Evolutionary conservation across 208 protist species (phyloP).

Genomic region (Leishmania lainsoni): DNA sequence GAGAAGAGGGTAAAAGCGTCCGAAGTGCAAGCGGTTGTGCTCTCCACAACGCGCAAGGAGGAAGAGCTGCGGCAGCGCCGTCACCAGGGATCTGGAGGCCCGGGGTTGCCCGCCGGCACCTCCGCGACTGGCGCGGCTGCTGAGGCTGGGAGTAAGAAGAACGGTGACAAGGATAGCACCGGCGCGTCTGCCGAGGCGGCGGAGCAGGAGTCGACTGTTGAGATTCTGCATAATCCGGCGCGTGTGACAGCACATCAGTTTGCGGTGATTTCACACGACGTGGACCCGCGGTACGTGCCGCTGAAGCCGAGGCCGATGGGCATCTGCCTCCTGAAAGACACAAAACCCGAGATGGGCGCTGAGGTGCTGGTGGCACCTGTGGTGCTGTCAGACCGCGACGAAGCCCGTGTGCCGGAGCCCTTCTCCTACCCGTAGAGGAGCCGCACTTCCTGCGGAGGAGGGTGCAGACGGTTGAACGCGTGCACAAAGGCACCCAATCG

Average conservation of each 20-base stretch:
- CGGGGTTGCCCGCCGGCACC: constrained; percentile 6
- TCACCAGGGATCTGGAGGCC: constrained; percentile 22
- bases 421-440: constrained; percentile 69
- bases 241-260: constrained; percentile 84
- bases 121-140: not conserved
- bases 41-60: constrained; percentile 89
- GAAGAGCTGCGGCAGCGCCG: constrained; percentile 78
- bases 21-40: constrained; percentile 67
- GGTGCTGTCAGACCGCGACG: constrained; percentile 48
- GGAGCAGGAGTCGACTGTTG: constrained; percentile 58
- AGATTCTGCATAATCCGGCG: constrained; percentile 79
- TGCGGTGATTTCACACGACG: constrained; percentile 60
- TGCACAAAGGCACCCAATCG: not conserved
- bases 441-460: too few relatives aligned
- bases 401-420: constrained; percentile 73
- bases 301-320: constrained; percentile 72
- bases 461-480: too few relatives aligned
- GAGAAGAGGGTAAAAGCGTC: constrained; percentile 86
- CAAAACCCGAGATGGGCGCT: constrained; percentile 55
- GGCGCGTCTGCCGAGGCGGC: constrained; percentile 7
- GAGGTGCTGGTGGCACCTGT: constrained; percentile 56
- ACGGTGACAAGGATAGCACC: constrained; percentile 5
- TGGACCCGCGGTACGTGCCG: constrained; percentile 72
- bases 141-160: constrained; percentile 8
- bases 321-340: constrained; percentile 83